Base-by-base conservation (phyloP, 805 yeast genomes). In the Pichia heedii region DNA sequence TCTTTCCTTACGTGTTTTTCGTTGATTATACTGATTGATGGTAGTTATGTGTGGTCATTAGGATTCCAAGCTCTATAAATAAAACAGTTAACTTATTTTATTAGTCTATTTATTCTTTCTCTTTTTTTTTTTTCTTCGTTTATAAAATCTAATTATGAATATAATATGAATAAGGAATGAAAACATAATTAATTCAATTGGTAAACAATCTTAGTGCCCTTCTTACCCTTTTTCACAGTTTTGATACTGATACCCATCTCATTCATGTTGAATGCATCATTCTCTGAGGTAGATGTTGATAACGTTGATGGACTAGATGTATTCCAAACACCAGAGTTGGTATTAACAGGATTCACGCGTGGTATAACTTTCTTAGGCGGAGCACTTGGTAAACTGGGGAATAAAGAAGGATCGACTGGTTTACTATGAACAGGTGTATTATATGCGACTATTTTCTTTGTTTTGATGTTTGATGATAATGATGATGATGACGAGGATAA, bases 21-120 rank as follows among this genome's bases (percentile, higher is more conserved):
- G 4, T 29, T 76, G 1, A 62, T 76, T 43, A 59, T 87, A 3
- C 44, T 85, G n/a, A 73, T 79, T 2, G 55, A 82, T 22, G 96
- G 96, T 0, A 65, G 83, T 6, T 85, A 78, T 55, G 69, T 72
- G 33, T 88, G 96, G 96, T 63, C 80, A 0, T 51, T 59, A 6
- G 84, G 84, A 4, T 39, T 49, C 33, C 18, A 24, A 16, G 24
- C 26, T 22, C n/a, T 37, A 1, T 45, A 19, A 39, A 11, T 10
- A 4, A 11, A 37, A 18, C n/a, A n/a, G 3, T 21, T 18, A n/a
- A 12, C 16, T 13, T 27, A n/a, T n/a, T 22, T n/a, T 22, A 36
- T n/a, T 22, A n/a, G 13, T 15, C 4, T 22, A 22, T 22, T n/a
- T 21, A 8, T 21, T 4, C 21, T 20, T 4, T 33, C 36, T 33